Evolutionary conservation across 306 rosid genomes (phyloP).

Genomic region (Rosa lucieae): DNA sequence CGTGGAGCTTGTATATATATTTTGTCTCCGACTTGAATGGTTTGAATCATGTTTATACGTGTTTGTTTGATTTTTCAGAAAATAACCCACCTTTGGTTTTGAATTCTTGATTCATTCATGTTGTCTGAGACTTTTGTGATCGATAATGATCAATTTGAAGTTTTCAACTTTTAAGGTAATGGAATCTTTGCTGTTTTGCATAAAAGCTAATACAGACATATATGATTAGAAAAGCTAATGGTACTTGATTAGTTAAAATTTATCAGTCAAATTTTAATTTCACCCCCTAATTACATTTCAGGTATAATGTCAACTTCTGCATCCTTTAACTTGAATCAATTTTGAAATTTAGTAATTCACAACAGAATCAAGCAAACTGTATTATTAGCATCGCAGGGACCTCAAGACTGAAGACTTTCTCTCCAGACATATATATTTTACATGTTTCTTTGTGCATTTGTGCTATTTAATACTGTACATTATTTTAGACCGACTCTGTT

Average conservation of each 20-base stretch:
- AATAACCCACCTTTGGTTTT: not conserved
- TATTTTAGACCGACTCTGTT: constrained; percentile 5
- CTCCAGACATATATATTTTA: not conserved
- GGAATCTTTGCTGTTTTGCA: not conserved
- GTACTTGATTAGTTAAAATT: not conserved
- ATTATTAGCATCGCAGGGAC: not conserved
- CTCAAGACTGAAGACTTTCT: not conserved
- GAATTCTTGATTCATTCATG: not conserved
- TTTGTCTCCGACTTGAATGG: not conserved
- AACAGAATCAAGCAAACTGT: not conserved
- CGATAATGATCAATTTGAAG: not conserved
- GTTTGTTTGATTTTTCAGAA: not conserved
- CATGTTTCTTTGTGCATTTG: constrained; percentile 11
- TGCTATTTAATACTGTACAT: not conserved
- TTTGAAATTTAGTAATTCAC: not conserved
- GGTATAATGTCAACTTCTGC: not conserved
- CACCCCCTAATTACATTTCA: not conserved
- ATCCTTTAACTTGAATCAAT: not conserved
- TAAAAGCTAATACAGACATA: not conserved
- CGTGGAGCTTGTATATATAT: not conserved
- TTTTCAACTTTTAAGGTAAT: not conserved
- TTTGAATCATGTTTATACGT: not conserved
- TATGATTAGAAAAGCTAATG: not conserved
- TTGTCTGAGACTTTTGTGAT: not conserved
- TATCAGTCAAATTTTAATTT: not conserved